Base-by-base conservation (phyloP, 2,329 filamentous ascomycete species). In the Neocatenulostroma microsporum region DNA sequence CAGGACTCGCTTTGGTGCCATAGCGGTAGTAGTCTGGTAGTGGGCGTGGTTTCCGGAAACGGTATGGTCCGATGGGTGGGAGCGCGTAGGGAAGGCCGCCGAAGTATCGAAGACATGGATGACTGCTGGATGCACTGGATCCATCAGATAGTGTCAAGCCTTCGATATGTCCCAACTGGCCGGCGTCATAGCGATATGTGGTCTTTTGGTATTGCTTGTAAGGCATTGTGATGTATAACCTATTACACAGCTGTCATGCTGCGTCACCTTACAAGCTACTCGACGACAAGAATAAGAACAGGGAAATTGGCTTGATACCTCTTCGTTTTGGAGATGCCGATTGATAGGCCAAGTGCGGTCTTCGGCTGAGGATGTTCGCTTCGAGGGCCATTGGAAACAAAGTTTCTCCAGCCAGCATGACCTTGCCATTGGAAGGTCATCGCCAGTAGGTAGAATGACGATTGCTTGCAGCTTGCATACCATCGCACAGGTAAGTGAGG, bases 51-150 rank as follows among this genome's bases (percentile, higher is more conserved):
- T 60, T 62, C 12, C 67, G 65, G 57, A 73, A 76, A 36, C 72
- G 62, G 42, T 65, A 63, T 11, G 60, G 54, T 5, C 63, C 63
- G 17, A 61, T 41, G 0, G 72, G 71, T 11, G 72, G 68, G 1
- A 74, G 55, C 1, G 68, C 73, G 42, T 74, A 77, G 1, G 73
- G 73, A 1, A 77, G 54, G 5, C 71, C 71, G 14, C 72, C 72
- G 36, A 73, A 74, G 50, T 68, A 76, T 41, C 68, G 67, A 37
- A 67, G 67, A 2, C 68, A 54, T 5, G 60, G 55, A 13, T 51
- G 46, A 11, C 44, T 42, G 10, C 52, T 50, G 8, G 33, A 30
- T 2, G 21, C 20, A 3, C 28, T 23, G 8, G 51, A 41, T 15
- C 40, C 31, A 9, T 50, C 42, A 9, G 60, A 51, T 35, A 73